Evolutionary conservation across 306 rosid species (phyloP).

Genomic region (Trifolium pratense): DNA sequence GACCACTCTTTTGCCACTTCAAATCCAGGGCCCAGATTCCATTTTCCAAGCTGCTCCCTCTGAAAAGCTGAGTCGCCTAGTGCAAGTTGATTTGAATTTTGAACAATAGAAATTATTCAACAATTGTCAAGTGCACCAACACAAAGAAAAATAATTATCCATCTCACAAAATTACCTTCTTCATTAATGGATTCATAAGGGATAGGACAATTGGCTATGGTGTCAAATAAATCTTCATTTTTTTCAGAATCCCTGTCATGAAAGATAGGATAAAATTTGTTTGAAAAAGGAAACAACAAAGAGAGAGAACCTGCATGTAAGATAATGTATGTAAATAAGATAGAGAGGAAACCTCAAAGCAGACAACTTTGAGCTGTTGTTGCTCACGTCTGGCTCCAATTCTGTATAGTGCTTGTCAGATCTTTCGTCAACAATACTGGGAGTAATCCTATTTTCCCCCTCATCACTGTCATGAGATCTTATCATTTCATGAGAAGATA

Average conservation of each 20-base stretch:
- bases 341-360: constrained; percentile 58
- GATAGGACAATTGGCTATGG: constrained; percentile 41
- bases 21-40: constrained; percentile 83
- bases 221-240: constrained; percentile 50
- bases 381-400: constrained; percentile 35
- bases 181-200: constrained; percentile 46
- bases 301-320: constrained; percentile 17
- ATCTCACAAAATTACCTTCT: constrained; percentile 53
- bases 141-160: background rate
- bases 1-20: constrained; percentile 89
- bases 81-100: constrained; percentile 34
- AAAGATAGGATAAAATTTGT: constrained; percentile 14
- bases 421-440: constrained; percentile 47
- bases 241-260: constrained; percentile 55
- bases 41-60: constrained; percentile 73
- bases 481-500: constrained; percentile 41
- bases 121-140: constrained; percentile 10
- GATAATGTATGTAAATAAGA: constrained; percentile 19
- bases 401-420: constrained; percentile 41
- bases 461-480: constrained; percentile 43
- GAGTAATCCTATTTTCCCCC: constrained; percentile 42
- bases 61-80: constrained; percentile 58
- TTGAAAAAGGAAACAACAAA: background rate
- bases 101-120: constrained; percentile 27
- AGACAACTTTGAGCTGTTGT: constrained; percentile 46